These are phyloP conservation scores for Solanum rostratum DNA, from an alignment of 257 asterid genomes.

Conservation along the genomic window DNA sequence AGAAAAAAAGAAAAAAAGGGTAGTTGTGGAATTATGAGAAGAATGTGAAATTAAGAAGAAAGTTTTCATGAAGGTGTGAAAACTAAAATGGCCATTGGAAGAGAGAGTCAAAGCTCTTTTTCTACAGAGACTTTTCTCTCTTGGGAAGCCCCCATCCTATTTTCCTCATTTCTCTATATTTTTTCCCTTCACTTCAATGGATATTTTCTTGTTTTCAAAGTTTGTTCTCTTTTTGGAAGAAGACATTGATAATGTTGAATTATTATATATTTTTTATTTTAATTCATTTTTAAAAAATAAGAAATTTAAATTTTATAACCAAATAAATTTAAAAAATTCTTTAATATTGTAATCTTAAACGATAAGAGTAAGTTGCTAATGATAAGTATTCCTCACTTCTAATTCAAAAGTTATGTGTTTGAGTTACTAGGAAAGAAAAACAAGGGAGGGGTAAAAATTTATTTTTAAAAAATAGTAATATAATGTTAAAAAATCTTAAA, in stretches of 20 bases:
- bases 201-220: neutral
- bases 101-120: constrained; percentile 37
- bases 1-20: neutral
- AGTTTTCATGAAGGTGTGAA: neutral
- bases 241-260: neutral
- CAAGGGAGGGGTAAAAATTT: too few species aligned
- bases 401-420: too few species aligned
- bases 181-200: neutral
- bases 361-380: too few species aligned
- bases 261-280: neutral
- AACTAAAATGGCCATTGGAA: constrained; percentile 18
- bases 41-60: neutral
- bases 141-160: neutral
- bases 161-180: neutral
- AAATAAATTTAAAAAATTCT: too few species aligned
- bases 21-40: neutral
- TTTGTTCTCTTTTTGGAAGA: neutral
- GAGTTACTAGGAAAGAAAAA: too few species aligned
- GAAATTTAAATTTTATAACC: too few species aligned
- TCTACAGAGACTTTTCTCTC: constrained; percentile 30
- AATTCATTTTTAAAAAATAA: too few species aligned
- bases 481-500: too few species aligned
- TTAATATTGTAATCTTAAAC: too few species aligned
- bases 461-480: too few species aligned
- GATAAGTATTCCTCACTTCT: too few species aligned